These are phyloP conservation scores for Alternaria ethzedia DNA, from an alignment of 2,329 filamentous ascomycete genomes.

Conservation along the genomic window DNA sequence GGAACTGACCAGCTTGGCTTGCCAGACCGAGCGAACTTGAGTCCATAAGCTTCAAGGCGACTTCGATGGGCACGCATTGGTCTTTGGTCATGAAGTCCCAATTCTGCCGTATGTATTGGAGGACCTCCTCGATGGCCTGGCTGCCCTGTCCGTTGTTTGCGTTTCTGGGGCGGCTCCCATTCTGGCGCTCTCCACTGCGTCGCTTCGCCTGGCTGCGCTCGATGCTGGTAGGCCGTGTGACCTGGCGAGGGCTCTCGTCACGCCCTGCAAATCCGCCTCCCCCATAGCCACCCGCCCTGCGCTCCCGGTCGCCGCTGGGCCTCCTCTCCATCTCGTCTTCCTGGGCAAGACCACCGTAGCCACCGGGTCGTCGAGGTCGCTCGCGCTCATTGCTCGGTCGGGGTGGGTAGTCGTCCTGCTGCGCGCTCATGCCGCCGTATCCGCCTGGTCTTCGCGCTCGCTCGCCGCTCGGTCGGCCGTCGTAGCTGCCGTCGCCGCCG, in stretches of 20 bases:
- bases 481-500: conserved; percentile 21
- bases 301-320: conserved; percentile 30
- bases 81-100: conserved; percentile 92
- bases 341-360: conserved; percentile 38
- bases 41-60: conserved; percentile 94
- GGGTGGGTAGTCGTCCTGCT: conserved; percentile 21
- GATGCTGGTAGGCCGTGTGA: conserved; percentile 48
- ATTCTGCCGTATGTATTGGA: conserved; percentile 83
- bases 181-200: conserved; percentile 48
- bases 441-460: conserved; percentile 42
- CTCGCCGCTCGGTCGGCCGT: conserved; percentile 32
- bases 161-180: conserved; percentile 35
- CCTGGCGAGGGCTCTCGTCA: conserved; percentile 35
- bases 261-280: conserved; percentile 29
- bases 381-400: conserved; percentile 26
- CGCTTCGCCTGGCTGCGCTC: conserved; percentile 51
- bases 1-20: conserved; percentile 84
- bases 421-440: conserved; percentile 34
- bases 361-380: conserved; percentile 29
- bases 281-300: conserved; percentile 48
- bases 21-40: conserved; percentile 90
- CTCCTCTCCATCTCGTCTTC: conserved; percentile 31
- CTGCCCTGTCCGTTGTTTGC: conserved; percentile 48
- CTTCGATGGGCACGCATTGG: conserved; percentile 89
- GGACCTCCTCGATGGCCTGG: conserved; percentile 62